Percentiles rank a stretch among this genome's conserved stretches.
Conservation (phyloP, 2,329 filamentous ascomycete species). For the Alternaria incomplexa region DNA sequence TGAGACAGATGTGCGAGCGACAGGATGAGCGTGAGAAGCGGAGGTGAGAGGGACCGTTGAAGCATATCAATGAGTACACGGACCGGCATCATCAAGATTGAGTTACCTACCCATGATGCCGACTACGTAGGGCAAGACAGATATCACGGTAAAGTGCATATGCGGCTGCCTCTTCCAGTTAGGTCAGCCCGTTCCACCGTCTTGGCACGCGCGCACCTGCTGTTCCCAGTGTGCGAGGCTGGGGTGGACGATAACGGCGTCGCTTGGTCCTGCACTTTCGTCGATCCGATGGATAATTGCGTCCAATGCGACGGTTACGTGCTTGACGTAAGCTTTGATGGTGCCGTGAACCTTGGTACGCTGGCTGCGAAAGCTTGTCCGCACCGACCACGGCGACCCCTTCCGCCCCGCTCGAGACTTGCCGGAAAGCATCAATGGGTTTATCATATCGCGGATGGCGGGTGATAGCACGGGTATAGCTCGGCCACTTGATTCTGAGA, state of each 20-base stretch:
- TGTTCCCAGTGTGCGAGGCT: background rate
- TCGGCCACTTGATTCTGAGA: background rate
- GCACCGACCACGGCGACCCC: background rate
- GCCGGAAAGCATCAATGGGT: background rate
- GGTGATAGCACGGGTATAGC: background rate
- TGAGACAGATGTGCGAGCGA: background rate
- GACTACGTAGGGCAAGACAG: background rate
- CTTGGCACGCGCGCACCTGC: background rate
- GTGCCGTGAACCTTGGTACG: background rate
- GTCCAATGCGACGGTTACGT: background rate
- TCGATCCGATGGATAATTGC: background rate
- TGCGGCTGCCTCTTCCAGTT: conserved; percentile 1
- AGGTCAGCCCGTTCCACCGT: background rate
- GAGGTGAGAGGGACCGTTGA: background rate
- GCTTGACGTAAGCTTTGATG: background rate
- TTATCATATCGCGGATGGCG: background rate
- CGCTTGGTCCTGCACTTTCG: background rate
- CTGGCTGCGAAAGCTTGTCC: background rate
- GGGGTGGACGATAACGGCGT: background rate
- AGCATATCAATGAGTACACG: background rate
- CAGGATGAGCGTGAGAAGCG: background rate
- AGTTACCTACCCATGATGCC: background rate
- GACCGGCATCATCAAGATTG: background rate
- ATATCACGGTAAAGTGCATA: background rate
- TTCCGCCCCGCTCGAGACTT: background rate